Percentiles rank a stretch among this genome's conserved stretches.
phyloP scores from a whole-genome alignment of 306 rosid species.

The Trichosanthes cucumerina region DNA sequence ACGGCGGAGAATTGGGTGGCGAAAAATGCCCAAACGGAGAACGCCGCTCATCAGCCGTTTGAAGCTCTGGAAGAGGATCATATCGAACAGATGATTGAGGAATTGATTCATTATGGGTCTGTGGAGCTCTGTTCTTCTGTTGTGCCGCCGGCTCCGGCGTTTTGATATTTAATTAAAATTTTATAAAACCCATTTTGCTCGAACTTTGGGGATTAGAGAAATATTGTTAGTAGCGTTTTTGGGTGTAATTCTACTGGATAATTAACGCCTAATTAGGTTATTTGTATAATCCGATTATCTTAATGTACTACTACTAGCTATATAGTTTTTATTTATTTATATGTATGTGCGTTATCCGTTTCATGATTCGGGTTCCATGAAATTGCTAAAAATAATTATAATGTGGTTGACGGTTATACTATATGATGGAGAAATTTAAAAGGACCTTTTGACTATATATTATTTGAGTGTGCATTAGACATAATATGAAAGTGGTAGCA shows the following conservation, averaged over 20 bases:
- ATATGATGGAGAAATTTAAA: no score
- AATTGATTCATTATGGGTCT: constrained; percentile 70
- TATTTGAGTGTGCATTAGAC: no score
- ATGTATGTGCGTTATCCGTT: background rate
- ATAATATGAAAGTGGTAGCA: background rate
- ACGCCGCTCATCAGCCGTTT: constrained; percentile 20
- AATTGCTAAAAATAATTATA: background rate
- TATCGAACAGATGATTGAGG: constrained; percentile 91
- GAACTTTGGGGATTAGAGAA: background rate
- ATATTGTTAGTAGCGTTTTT: background rate
- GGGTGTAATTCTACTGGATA: background rate
- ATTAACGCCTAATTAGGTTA: background rate
- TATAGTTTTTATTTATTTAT: constrained; percentile 3
- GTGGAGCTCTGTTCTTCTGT: constrained; percentile 53
- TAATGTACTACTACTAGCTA: background rate
- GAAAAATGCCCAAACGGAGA: constrained; percentile 48
- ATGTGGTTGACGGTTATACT: background rate
- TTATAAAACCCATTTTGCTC: background rate
- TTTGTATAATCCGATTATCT: background rate
- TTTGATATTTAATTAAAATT: background rate
- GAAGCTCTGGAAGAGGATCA: constrained; percentile 69
- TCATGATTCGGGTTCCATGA: no score
- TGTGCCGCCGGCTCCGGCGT: constrained; percentile 23
- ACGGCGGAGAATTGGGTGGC: background rate
- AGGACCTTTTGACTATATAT: no score